Evolutionary conservation across 192 early-diverging fungal genomes (phyloP).

Genomic region (Backusella luteola): DNA sequence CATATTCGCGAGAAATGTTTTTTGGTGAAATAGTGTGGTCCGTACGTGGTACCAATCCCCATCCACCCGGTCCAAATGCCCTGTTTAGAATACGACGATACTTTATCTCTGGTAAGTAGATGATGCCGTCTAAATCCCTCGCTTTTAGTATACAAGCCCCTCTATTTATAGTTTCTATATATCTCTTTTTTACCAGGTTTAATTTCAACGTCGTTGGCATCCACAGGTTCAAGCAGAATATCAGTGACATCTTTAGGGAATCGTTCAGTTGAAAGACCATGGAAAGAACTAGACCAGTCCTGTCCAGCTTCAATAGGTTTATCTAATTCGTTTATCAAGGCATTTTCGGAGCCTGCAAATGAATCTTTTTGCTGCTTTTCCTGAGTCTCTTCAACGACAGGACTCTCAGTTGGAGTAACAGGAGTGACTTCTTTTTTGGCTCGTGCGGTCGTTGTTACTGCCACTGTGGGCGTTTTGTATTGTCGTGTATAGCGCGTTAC

Average conservation of each 20-base stretch:
- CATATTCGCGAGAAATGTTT: conserved; percentile 90
- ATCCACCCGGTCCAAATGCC: conserved; percentile 93
- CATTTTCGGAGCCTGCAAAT: neutral
- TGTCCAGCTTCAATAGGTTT: conserved; percentile 21
- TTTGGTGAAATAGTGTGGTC: conserved; percentile 78
- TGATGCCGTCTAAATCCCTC: conserved; percentile 70
- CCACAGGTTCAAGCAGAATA: conserved; percentile 67
- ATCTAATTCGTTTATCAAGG: conserved; percentile 10
- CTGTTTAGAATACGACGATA: conserved; percentile 94
- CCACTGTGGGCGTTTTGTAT: neutral
- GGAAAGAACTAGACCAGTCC: conserved; percentile 71
- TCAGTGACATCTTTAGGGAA: conserved; percentile 72
- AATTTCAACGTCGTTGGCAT: conserved; percentile 85
- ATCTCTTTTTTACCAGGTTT: conserved; percentile 66
- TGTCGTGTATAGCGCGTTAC: neutral
- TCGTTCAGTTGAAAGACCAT: conserved; percentile 70
- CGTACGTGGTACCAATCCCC: conserved; percentile 86
- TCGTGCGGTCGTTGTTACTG: neutral
- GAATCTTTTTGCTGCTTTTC: neutral
- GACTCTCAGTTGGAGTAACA: neutral
- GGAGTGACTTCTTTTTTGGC: neutral
- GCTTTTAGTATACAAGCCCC: neutral
- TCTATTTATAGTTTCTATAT: neutral
- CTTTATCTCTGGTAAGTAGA: conserved; percentile 97
- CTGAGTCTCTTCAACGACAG: neutral